Evolutionary conservation across 805 yeast species (phyloP).

Genomic region (Pichia pseudocactophila): DNA sequence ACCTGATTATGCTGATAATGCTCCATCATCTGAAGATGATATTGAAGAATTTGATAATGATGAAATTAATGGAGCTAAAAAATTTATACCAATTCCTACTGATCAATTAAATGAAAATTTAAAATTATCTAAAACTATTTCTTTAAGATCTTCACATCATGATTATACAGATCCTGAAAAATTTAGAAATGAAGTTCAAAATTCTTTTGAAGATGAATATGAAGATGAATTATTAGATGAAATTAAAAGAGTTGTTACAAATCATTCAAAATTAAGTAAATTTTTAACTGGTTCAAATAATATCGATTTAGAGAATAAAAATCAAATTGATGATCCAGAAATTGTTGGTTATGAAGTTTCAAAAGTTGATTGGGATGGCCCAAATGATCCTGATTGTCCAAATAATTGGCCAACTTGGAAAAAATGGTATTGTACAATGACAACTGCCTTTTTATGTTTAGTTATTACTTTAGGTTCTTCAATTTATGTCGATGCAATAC

Average conservation of each 20-base stretch:
- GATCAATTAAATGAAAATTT: not conserved
- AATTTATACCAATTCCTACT: not conserved
- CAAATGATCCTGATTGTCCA: constrained; percentile 56
- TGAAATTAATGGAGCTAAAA: not conserved
- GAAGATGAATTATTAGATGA: constrained; percentile 19
- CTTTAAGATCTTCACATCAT: not conserved
- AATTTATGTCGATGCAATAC: constrained; percentile 55
- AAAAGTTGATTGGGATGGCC: constrained; percentile 48
- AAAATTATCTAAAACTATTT: constrained; percentile 4
- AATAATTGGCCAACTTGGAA: constrained; percentile 57
- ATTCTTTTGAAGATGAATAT: constrained; percentile 11
- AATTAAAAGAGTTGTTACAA: constrained; percentile 16
- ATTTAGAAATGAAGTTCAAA: not conserved
- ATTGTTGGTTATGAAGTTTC: constrained; percentile 30
- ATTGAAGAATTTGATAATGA: too few species aligned
- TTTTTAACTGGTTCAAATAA: constrained; percentile 10
- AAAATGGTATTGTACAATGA: constrained; percentile 59
- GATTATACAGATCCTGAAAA: constrained; percentile 1
- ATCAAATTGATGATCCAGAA: constrained; percentile 14
- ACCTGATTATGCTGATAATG: too few species aligned
- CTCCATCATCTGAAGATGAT: not conserved
- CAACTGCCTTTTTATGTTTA: constrained; percentile 55
- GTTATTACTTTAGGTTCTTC: constrained; percentile 73
- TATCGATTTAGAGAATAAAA: constrained; percentile 8
- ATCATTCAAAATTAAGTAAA: constrained; percentile 15